Conservation (phyloP, 176 grass and related monocot genomes). For the Zea mays region Zm-B73-REFERENCE-NAM-5.0 NC_050097.1:198079501-198080000, state of each 20-base stretch:
- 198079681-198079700: constrained; percentile 84
- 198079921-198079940: constrained; percentile 22
- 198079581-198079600: constrained; percentile 39
- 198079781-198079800: constrained; percentile 97
- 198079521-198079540: not conserved
- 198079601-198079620: constrained; percentile 85
- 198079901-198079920: not conserved
- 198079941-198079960: constrained; percentile 12
- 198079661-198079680: constrained; percentile 45
- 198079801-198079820: constrained; percentile 51
- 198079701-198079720: constrained; percentile 62
- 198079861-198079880: constrained; percentile 41
- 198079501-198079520: not conserved
- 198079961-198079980: constrained; percentile 20
- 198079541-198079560: constrained; percentile 33
- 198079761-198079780: constrained; percentile 75
- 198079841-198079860: constrained; percentile 38
- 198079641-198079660: constrained; percentile 23
- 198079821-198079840: constrained; percentile 51
- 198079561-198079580: not conserved
- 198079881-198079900: not conserved
- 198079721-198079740: constrained; percentile 65
- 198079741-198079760: constrained; percentile 58
- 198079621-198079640: constrained; percentile 46
- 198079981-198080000: constrained; percentile 1